A percentile compares a stretch with the other conserved stretches of the same genome.
These are phyloP conservation scores for Avena atlantica DNA, from an alignment of 176 grass and related monocot species.

Conservation along the genomic window DNA sequence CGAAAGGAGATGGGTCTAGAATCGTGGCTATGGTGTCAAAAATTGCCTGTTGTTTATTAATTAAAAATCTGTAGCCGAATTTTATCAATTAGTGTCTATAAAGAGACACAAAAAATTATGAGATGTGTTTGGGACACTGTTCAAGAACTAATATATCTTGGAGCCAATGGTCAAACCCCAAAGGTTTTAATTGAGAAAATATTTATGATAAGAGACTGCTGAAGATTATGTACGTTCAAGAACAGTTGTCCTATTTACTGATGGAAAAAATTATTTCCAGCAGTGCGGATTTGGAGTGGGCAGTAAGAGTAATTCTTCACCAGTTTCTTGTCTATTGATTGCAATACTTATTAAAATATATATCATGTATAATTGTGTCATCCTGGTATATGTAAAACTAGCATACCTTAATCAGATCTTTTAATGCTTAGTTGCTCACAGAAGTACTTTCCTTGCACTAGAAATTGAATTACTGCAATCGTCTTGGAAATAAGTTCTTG, in stretches of 20 bases:
- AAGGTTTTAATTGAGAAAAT: conserved; percentile 86
- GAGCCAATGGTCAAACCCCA: conserved; percentile 85
- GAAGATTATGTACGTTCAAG: conserved; percentile 72
- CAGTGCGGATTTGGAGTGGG: conserved; percentile 61
- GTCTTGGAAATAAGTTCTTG: conserved; percentile 14
- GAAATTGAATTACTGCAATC: conserved; percentile 16
- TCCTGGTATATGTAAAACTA: conserved; percentile 16
- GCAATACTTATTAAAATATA: background rate
- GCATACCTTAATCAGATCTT: conserved; percentile 28
- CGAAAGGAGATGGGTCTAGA: conserved; percentile 50
- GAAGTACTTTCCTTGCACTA: background rate
- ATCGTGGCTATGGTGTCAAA: background rate
- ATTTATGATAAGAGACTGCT: conserved; percentile 76
- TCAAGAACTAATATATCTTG: conserved; percentile 76
- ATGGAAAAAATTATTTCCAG: conserved; percentile 70
- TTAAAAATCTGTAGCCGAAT: background rate
- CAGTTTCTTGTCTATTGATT: conserved; percentile 11
- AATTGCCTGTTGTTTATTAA: background rate
- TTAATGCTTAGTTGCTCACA: background rate
- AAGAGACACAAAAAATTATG: conserved; percentile 73
- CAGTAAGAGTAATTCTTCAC: conserved; percentile 63
- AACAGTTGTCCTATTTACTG: conserved; percentile 56
- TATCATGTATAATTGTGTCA: conserved; percentile 1
- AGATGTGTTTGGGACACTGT: conserved; percentile 83
- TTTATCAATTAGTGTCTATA: conserved; percentile 57